Evolutionary conservation across 495 filamentous ascomycete species (phyloP), one percentile per base, ranked within the genome.

Genomic region (Trichoderma parareesei): DNA sequence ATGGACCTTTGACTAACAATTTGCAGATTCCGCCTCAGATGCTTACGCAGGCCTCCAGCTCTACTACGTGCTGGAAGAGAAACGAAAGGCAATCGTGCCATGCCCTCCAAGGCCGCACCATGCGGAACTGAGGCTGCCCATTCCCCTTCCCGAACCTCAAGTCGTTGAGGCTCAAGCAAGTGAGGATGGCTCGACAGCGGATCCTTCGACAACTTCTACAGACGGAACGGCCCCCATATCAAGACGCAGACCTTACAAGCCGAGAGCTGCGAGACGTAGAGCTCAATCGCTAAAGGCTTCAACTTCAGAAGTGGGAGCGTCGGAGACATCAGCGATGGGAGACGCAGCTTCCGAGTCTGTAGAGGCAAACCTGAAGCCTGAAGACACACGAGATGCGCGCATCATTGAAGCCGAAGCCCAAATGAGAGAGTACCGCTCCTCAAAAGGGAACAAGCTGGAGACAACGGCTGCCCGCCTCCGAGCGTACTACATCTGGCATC

Each of bases 21-120:
- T 41, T 14, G 16, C 66, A 91, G 88, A 97, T 77, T 90, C 91
- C 8, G 91, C 91, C 16, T 84, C 86, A 1, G 92, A 97, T 72
- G 86, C 91, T 2, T 97, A 93, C 70, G 91, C 90, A 62, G 86
- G 86, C 40, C 67, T 93, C 18, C 86, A 89, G 69, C 79, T 96
- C 38, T 94, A 82, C 71, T 78, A 89, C 62, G 74, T 78, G 2
- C 80, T 96, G 66, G 84, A 96, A 69, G 72, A 81, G 44, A 87
- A 89, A 64, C 77, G 92, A 60, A 74, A 79, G 65, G 75, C 78
- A 11, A 78, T 96, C 64, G 70, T 84, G 44, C 90, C 91, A 16
- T 76, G 76, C 3, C 92, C 91, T 27, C 90, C 88, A 11, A 77
- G 85, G 4, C 91, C 92, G 3, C 69, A 76, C 57, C 79, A 83